Base-by-base conservation (phyloP, 805 yeast species). In the Candida michaelii region DNA sequence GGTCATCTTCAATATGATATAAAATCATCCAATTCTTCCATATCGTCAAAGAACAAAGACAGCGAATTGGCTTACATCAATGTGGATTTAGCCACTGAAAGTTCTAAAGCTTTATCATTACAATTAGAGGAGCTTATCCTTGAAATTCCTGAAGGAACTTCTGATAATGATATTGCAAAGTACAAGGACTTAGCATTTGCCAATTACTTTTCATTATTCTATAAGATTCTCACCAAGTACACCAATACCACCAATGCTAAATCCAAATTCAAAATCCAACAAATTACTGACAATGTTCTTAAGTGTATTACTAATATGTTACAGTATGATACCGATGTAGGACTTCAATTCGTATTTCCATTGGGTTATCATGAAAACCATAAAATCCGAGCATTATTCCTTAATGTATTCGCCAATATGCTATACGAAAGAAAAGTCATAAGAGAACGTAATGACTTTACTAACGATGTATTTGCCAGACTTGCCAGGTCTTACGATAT, bases 381-480 rank as follows among this genome's bases (percentile, higher is more conserved):
- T 11, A 74, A 80, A 40, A 81, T 87, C 21, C 68, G 93, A 46
- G 68, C 83, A 9, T 80, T 95, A 0, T 86, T 88, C 55, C 69
- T 89, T 54, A 82, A 83, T 44, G 91, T 89, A 1, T 88, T 89
- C 50, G 79, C 85, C 2, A 80, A 83, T 40, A 85, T 86, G 59
- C 55, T 56, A 65, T 79, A 49, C 55, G 70, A 65, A 24, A 55
- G 71, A 7, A 60, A 63, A 34, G 53, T 31, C 36, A 54, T 25
- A 39, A 27, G 27, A 16, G 58, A 30, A 46, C 69, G 48, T 52
- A 71, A 46, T 39, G 73, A 47, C 37, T 62, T 52, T 43, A 59
- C 59, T 3, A 69, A 59, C 6, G 57, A 45, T 1, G 36, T 59
- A 1, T 55, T 65, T 6, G 29, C 47, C 3, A 49, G 52, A 16